These are phyloP conservation scores for Ceratocystis harringtonii DNA, from an alignment of 2,329 filamentous ascomycete species.

Conservation along the genomic window DNA sequence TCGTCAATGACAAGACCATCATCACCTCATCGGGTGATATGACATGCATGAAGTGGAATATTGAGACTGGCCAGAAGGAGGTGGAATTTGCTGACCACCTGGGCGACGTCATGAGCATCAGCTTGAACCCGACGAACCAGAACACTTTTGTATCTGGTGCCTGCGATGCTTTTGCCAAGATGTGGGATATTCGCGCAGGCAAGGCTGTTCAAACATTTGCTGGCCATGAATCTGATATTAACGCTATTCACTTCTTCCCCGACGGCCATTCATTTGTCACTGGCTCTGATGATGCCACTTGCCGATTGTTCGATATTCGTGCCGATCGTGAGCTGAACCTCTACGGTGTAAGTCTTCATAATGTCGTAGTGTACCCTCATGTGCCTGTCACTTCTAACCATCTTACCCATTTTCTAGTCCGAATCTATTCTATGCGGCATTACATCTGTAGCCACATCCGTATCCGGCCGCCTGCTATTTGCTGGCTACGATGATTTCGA, in stretches of 20 bases:
- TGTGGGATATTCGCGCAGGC: slow-evolving; percentile 96
- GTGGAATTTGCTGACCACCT: slow-evolving; percentile 97
- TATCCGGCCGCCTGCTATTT: slow-evolving; percentile 87
- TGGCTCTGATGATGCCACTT: slow-evolving; percentile 93
- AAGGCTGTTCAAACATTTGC: slow-evolving; percentile 98
- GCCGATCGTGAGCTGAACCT: slow-evolving; percentile 68
- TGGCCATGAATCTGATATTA: slow-evolving; percentile 97
- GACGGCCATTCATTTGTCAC: slow-evolving; percentile 98
- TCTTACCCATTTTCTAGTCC: slow-evolving; percentile 41
- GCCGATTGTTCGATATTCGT: slow-evolving; percentile 92
- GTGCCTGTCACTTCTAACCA: background rate
- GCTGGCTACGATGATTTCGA: slow-evolving; percentile 98
- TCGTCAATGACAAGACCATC: slow-evolving; percentile 96
- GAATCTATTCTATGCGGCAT: slow-evolving; percentile 96
- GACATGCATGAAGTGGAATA: slow-evolving; percentile 99
- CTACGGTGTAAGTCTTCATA: slow-evolving; percentile 38
- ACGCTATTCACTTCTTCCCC: slow-evolving; percentile 98
- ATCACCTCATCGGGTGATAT: slow-evolving; percentile 97
- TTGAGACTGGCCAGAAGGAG: slow-evolving; percentile 92
- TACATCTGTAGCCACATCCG: slow-evolving; percentile 93
- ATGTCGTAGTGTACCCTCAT: background rate
- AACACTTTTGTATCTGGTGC: slow-evolving; percentile 99
- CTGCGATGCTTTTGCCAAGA: slow-evolving; percentile 94
- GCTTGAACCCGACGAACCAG: slow-evolving; percentile 96
- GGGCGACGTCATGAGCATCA: slow-evolving; percentile 98